Percentiles rank a stretch among this genome's conserved stretches.
phyloP scores from a whole-genome alignment of 2,329 filamentous ascomycete species.

The Calonectria fujianensis region DNA sequence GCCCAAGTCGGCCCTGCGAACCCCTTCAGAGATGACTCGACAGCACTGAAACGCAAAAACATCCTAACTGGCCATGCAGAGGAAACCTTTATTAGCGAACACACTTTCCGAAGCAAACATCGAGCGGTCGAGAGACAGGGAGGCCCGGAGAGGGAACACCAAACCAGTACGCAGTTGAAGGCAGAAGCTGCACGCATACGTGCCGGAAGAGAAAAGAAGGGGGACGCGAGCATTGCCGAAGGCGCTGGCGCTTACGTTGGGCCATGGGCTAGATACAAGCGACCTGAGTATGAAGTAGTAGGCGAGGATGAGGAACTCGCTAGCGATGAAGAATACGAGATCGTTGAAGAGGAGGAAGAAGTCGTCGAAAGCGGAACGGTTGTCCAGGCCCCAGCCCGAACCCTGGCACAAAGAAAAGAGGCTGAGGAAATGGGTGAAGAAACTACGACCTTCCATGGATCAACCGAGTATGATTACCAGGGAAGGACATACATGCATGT shows the following conservation, averaged over 20 bases:
- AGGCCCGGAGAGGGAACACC: slow-evolving; percentile 74
- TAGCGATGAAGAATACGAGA: slow-evolving; percentile 86
- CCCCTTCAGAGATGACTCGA: slow-evolving; percentile 81
- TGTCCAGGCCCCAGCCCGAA: slow-evolving; percentile 72
- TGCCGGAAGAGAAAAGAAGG: slow-evolving; percentile 88
- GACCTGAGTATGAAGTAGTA: slow-evolving; percentile 83
- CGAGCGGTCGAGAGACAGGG: slow-evolving; percentile 84
- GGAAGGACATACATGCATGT: slow-evolving; percentile 98
- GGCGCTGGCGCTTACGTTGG: slow-evolving; percentile 93
- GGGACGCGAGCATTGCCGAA: slow-evolving; percentile 88
- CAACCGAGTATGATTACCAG: slow-evolving; percentile 91
- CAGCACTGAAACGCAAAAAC: slow-evolving; percentile 83
- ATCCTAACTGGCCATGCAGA: slow-evolving; percentile 90
- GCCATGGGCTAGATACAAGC: slow-evolving; percentile 91
- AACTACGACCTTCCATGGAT: slow-evolving; percentile 91
- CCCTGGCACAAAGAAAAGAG: slow-evolving; percentile 74
- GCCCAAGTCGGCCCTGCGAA: slow-evolving; percentile 82
- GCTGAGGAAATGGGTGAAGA: slow-evolving; percentile 80
- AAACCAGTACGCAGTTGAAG: slow-evolving; percentile 76
- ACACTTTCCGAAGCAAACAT: slow-evolving; percentile 91
- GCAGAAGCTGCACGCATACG: slow-evolving; percentile 81
- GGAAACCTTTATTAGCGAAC: slow-evolving; percentile 92
- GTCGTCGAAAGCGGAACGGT: slow-evolving; percentile 79
- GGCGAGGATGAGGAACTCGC: slow-evolving; percentile 84
- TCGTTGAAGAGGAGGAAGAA: slow-evolving; percentile 83